phyloP scores from a whole-genome alignment of 1,139 yeast genomes.

The Suhomyces anneliseae region DNA sequence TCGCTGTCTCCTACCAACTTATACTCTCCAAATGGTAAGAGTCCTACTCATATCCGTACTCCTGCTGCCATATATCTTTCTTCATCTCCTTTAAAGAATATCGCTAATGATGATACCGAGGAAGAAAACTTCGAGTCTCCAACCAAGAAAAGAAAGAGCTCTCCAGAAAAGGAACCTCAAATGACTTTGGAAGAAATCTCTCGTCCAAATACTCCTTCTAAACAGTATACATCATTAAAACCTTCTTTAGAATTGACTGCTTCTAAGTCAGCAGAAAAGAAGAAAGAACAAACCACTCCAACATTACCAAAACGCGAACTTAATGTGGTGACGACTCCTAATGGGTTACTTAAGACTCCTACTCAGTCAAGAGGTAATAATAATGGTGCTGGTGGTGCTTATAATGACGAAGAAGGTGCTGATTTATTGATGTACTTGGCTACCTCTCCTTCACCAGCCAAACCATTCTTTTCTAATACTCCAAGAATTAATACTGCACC shows the following conservation, averaged over 20 bases:
- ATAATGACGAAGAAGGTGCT: conserved; percentile 74
- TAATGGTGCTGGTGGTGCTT: conserved; percentile 16
- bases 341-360: conserved; percentile 38
- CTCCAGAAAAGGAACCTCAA: conserved; percentile 32
- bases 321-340: conserved; percentile 13
- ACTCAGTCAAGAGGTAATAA: conserved; percentile 24
- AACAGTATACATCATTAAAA: conserved; percentile 24
- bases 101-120: conserved; percentile 16
- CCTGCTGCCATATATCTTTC: conserved; percentile 37
- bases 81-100: conserved; percentile 35
- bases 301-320: conserved; percentile 26
- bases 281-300: conserved; percentile 34
- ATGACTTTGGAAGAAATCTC: conserved; percentile 43
- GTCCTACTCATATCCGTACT: conserved; percentile 44
- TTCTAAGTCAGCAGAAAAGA: conserved; percentile 6
- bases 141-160: conserved; percentile 29
- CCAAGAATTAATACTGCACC: conserved; percentile 27
- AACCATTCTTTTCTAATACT: conserved; percentile 36
- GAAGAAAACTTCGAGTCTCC: conserved; percentile 30
- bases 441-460: conserved; percentile 80
- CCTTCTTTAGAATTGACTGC: conserved; percentile 38
- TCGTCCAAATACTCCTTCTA: conserved; percentile 31
- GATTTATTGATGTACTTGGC: conserved; percentile 79
- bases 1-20: conserved; percentile 34
- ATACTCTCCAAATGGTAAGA: conserved; percentile 43